Evolutionary conservation across 139 green algal species (phyloP).

Genomic region (Klebsormidium nitens): DNA sequence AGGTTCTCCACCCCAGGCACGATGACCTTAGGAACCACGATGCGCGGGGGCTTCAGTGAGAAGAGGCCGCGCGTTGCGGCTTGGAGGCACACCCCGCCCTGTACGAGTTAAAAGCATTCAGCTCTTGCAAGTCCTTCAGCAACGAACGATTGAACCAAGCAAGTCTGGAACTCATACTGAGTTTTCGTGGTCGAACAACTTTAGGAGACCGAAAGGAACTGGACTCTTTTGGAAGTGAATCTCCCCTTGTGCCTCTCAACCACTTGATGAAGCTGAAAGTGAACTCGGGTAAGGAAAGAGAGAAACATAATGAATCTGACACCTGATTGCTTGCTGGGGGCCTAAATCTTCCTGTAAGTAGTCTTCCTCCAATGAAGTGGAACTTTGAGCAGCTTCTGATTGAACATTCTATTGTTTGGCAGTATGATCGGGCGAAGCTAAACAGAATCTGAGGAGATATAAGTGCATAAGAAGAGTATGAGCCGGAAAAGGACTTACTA

Average conservation of each 20-base stretch:
- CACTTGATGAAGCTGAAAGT: no score
- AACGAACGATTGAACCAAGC: background rate
- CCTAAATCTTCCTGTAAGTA: background rate
- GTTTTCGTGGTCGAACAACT: background rate
- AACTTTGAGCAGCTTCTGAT: background rate
- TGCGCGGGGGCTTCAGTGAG: constrained; percentile 30
- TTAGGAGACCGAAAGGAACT: background rate
- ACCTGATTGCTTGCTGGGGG: no score
- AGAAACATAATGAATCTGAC: no score
- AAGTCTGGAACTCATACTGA: background rate
- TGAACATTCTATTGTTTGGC: background rate
- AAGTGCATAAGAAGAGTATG: background rate
- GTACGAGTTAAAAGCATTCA: background rate
- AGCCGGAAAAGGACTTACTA: constrained; percentile 24
- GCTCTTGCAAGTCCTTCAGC: background rate
- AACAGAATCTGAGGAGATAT: background rate
- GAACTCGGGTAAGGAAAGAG: no score
- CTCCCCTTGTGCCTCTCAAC: background rate
- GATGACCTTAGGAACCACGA: constrained; percentile 41
- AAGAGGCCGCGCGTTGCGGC: constrained; percentile 43
- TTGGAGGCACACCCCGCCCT: constrained; percentile 49
- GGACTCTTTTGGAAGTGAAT: background rate
- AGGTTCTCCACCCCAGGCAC: constrained; percentile 9
- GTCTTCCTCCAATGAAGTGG: background rate
- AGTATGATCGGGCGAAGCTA: background rate